phyloP scores from a whole-genome alignment of 495 filamentous ascomycete genomes.

The Aspergillus hancockii region DNA sequence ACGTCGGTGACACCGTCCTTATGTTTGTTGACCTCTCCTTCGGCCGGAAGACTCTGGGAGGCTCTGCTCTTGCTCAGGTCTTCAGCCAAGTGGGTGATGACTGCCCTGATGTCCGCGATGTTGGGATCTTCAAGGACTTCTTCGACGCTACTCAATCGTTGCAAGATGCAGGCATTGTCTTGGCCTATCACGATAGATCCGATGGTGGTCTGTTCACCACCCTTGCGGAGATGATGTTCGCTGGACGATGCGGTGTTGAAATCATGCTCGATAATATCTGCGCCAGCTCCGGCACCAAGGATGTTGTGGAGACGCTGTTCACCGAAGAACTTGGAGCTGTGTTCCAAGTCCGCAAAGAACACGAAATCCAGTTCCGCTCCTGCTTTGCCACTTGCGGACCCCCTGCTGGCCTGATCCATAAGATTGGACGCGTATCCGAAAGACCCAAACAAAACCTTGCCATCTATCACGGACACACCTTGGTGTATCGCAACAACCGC shows the following conservation, averaged over 20 bases:
- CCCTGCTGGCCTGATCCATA: slow-evolving; percentile 74
- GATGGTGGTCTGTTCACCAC: slow-evolving; percentile 94
- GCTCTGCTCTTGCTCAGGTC: slow-evolving; percentile 89
- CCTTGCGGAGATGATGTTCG: slow-evolving; percentile 97
- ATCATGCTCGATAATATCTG: slow-evolving; percentile 77
- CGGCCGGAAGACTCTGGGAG: slow-evolving; percentile 78
- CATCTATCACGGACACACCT: slow-evolving; percentile 66
- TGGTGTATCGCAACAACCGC: slow-evolving; percentile 69
- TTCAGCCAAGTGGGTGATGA: slow-evolving; percentile 84
- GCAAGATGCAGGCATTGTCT: slow-evolving; percentile 82
- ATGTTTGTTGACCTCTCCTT: slow-evolving; percentile 88
- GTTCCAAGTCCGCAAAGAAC: slow-evolving; percentile 85
- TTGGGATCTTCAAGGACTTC: slow-evolving; percentile 82
- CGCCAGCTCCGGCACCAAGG: slow-evolving; percentile 51
- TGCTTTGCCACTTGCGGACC: slow-evolving; percentile 94
- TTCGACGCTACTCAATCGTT: slow-evolving; percentile 86
- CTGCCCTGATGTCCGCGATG: slow-evolving; percentile 80
- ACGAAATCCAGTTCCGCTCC: slow-evolving; percentile 81
- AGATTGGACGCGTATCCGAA: slow-evolving; percentile 73
- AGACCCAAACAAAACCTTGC: slow-evolving; percentile 74
- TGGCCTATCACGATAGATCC: slow-evolving; percentile 93
- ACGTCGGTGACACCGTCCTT: slow-evolving; percentile 85
- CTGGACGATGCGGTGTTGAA: slow-evolving; percentile 86
- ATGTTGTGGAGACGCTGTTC: slow-evolving; percentile 79
- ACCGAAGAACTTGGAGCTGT: slow-evolving; percentile 97